phyloP scores from a whole-genome alignment of 176 grass and related monocot species.

The Carex pumila region DNA sequence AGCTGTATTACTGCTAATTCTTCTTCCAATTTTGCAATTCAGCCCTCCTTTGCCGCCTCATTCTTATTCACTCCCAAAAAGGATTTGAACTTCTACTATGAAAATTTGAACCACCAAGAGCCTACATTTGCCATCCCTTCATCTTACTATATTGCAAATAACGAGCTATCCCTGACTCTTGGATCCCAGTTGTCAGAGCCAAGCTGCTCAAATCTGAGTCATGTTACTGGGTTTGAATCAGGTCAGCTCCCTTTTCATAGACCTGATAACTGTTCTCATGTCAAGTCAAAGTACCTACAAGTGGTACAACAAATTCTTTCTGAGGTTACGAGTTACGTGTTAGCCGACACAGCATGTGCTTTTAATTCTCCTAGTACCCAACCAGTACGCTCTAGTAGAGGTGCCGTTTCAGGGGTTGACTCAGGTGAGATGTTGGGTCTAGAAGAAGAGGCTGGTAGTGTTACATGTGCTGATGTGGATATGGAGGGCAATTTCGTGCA shows the following conservation, averaged over 20 bases:
- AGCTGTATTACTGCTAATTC: constrained; percentile 23
- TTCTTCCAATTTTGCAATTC: constrained; percentile 8
- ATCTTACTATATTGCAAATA: constrained; percentile 23
- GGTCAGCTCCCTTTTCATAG: constrained; percentile 25
- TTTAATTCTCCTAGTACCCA: not conserved
- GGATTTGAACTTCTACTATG: constrained; percentile 3
- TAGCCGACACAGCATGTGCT: constrained; percentile 23
- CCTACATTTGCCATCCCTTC: constrained; percentile 9
- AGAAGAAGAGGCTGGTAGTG: constrained; percentile 12
- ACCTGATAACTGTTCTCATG: constrained; percentile 23
- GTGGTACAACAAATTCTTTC: constrained; percentile 51
- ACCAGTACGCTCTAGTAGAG: not conserved
- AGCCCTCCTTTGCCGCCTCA: constrained; percentile 8
- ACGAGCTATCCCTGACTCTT: constrained; percentile 55
- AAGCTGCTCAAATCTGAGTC: constrained; percentile 47
- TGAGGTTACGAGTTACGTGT: constrained; percentile 31
- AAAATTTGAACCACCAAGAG: not conserved
- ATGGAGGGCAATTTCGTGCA: constrained; percentile 5
- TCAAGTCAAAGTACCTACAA: constrained; percentile 46
- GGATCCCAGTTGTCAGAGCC: constrained; percentile 40
- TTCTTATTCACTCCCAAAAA: constrained; percentile 17
- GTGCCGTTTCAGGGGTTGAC: not conserved
- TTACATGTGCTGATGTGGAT: not conserved
- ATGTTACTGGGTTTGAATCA: constrained; percentile 8
- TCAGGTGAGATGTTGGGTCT: constrained; percentile 2